Evolutionary conservation across 768 basidiomycete species (phyloP).

Genomic region (Boletus sp.): DNA sequence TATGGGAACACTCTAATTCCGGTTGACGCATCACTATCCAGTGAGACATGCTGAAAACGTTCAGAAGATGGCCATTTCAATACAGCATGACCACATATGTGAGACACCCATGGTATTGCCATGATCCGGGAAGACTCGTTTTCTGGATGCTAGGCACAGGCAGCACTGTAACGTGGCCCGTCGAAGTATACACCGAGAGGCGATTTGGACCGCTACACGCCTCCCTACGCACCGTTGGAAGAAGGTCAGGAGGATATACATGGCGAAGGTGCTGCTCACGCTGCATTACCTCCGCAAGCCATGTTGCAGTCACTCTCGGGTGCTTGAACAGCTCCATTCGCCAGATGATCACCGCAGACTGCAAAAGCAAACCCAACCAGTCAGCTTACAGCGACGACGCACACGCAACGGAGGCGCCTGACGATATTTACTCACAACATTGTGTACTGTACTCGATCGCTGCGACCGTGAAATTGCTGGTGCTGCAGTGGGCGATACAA

Average conservation of each 20-base stretch:
- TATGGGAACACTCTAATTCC: conserved; percentile 55
- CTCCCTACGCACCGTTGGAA: conserved; percentile 38
- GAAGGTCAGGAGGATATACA: neutral
- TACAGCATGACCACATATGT: conserved; percentile 40
- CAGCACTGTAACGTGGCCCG: conserved; percentile 47
- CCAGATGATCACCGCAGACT: conserved; percentile 72
- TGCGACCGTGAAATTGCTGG: conserved; percentile 60
- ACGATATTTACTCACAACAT: conserved; percentile 41
- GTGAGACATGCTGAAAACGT: neutral
- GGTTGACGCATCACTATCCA: conserved; percentile 46
- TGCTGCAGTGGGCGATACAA: conserved; percentile 60
- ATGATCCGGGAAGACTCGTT: conserved; percentile 60
- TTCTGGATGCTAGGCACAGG: conserved; percentile 59
- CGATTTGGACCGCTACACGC: conserved; percentile 73
- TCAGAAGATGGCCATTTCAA: neutral
- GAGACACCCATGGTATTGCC: conserved; percentile 66
- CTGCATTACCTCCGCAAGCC: conserved; percentile 67
- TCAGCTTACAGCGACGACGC: conserved; percentile 7
- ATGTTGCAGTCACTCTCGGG: conserved; percentile 60
- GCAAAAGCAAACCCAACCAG: neutral
- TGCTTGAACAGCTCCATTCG: conserved; percentile 55
- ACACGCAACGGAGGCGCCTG: neutral
- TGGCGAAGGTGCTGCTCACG: conserved; percentile 39
- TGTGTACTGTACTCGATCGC: conserved; percentile 63
- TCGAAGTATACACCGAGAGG: conserved; percentile 66